These are phyloP conservation scores for Rhazya stricta DNA, from an alignment of 257 asterid genomes.

Conservation along the genomic window DNA sequence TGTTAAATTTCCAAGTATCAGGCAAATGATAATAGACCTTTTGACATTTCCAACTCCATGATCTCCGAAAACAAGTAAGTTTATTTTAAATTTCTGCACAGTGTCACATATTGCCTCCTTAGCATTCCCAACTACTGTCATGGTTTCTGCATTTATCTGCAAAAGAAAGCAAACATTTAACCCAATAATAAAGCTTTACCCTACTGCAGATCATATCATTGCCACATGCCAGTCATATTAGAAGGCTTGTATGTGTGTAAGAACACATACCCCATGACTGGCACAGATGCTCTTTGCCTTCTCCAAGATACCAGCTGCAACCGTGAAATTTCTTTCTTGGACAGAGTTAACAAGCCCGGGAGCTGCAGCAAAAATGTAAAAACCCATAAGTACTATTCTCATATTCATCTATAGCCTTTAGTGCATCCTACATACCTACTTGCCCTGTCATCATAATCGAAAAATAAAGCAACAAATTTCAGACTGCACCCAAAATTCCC, in stretches of 20 bases:
- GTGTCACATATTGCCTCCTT: conserved; percentile 20
- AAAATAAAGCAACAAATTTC: too few species aligned
- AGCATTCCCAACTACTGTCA: conserved; percentile 15
- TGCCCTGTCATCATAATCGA: too few species aligned
- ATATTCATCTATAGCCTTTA: background rate
- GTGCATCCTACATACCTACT: background rate
- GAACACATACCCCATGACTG: conserved; percentile 15
- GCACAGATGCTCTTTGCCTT: conserved; percentile 25
- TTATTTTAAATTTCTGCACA: conserved; percentile 12
- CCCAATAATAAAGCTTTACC: background rate
- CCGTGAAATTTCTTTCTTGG: conserved; percentile 17
- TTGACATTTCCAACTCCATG: conserved; percentile 11
- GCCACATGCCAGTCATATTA: too few species aligned
- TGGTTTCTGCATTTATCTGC: conserved; percentile 24
- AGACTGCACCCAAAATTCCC: too few species aligned
- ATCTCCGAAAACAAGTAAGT: conserved; percentile 24
- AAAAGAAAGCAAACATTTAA: background rate
- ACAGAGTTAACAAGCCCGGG: conserved; percentile 17
- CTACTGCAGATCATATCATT: too few species aligned
- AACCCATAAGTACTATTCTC: conserved; percentile 3
- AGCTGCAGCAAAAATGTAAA: background rate
- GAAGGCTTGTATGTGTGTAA: too few species aligned
- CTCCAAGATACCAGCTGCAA: conserved; percentile 20
- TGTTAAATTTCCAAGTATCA: background rate
- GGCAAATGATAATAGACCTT: conserved; percentile 12